These are phyloP conservation scores for Coemansia sp. DNA, from an alignment of 192 early-diverging fungal species.

Conservation along the genomic window DNA sequence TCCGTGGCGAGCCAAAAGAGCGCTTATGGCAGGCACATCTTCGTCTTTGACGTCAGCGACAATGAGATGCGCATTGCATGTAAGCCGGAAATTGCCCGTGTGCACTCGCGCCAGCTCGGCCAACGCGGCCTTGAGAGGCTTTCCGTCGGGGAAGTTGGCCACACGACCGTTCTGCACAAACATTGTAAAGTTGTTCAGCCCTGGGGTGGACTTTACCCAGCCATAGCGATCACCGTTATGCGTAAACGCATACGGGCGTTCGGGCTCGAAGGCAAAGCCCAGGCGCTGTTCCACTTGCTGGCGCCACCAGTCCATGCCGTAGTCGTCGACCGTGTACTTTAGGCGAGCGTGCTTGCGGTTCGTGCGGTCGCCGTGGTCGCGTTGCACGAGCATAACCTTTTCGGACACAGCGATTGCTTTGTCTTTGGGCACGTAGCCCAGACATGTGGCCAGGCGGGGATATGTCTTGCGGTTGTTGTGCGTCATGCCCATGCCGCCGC, in stretches of 20 bases:
- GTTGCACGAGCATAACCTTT: conserved; percentile 88
- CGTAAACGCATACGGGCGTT: conserved; percentile 75
- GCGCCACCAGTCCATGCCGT: conserved; percentile 89
- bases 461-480: conserved; percentile 98
- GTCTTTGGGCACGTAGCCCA: conserved; percentile 81
- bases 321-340: conserved; percentile 98
- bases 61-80: conserved; percentile 91
- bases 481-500: conserved; percentile 98
- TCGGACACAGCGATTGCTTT: conserved; percentile 80
- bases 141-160: conserved; percentile 74
- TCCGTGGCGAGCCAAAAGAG: conserved; percentile 64
- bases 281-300: conserved; percentile 78
- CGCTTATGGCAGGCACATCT: conserved; percentile 58
- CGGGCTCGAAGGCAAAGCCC: conserved; percentile 68
- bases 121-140: conserved; percentile 73
- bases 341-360: conserved; percentile 98
- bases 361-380: conserved; percentile 92
- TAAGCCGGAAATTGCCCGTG: conserved; percentile 79
- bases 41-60: conserved; percentile 72
- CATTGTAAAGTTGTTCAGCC: conserved; percentile 71
- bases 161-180: conserved; percentile 93
- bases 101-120: conserved; percentile 75
- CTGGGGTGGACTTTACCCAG: conserved; percentile 59
- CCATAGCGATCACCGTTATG: conserved; percentile 94
- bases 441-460: conserved; percentile 74